Conservation (phyloP, 768 basidiomycete genomes). For the Pulveroboletus ravenelii region DNA sequence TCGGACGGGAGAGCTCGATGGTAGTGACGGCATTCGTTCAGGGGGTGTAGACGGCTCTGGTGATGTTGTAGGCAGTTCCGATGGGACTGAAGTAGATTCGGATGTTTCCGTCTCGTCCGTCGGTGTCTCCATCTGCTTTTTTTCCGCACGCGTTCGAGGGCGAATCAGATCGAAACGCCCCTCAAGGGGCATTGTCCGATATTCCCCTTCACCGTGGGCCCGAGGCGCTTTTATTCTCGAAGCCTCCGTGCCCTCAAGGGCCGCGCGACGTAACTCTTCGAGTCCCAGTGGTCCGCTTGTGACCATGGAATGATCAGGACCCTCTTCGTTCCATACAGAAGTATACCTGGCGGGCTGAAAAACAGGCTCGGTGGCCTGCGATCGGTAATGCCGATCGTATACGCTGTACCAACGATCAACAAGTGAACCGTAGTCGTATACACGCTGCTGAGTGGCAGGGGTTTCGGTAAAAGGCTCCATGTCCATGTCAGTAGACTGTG, state of each 20-base stretch:
- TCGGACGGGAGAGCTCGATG: conserved; percentile 32
- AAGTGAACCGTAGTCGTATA: conserved; percentile 75
- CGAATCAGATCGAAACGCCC: conserved; percentile 88
- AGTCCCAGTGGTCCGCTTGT: conserved; percentile 34
- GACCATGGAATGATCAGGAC: not conserved
- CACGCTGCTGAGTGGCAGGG: conserved; percentile 32
- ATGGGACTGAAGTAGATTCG: conserved; percentile 12
- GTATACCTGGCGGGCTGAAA: conserved; percentile 58
- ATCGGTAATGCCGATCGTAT: conserved; percentile 84
- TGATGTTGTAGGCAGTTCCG: conserved; percentile 1
- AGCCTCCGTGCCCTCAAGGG: conserved; percentile 28
- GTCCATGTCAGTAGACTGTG: conserved; percentile 29
- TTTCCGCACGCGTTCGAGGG: conserved; percentile 25
- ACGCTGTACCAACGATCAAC: conserved; percentile 88
- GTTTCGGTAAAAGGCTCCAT: conserved; percentile 20
- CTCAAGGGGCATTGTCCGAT: conserved; percentile 77
- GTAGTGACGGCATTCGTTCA: conserved; percentile 27
- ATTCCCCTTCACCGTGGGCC: conserved; percentile 57
- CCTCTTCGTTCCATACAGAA: conserved; percentile 66
- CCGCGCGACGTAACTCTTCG: conserved; percentile 34
- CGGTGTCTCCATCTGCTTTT: conserved; percentile 1
- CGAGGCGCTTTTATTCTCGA: conserved; percentile 8
- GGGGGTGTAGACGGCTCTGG: conserved; percentile 37
- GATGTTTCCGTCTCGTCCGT: conserved; percentile 10
- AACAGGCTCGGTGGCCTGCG: conserved; percentile 40